Base-by-base conservation (phyloP, 805 yeast genomes). In the Vanderwaltozyma tropicalis region DNA sequence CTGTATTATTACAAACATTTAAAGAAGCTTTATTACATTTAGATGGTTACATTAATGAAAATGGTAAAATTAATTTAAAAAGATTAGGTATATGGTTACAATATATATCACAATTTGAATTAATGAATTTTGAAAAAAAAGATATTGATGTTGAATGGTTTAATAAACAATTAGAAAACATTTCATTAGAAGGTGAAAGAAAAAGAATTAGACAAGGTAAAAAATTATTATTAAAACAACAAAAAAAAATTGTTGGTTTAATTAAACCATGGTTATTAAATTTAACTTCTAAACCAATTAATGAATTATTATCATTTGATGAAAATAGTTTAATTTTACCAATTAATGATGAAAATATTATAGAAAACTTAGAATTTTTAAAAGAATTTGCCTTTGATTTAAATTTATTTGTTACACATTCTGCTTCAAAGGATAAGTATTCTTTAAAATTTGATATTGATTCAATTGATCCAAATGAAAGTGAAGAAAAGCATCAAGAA, bases 81-180 rank as follows among this genome's bases (percentile, higher is more conserved):
- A 70, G 94, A 47, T 67, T 92, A 37, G 77, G 74, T 17, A 59
- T 75, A 29, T 86, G 95, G 89, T 66, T 92, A 34, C 75, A 78
- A 28, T 73, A 74, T 47, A 63, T 92, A 37, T 75, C 92, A 5
- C 72, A 74, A 44, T 87, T 88, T 52, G 98, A 92, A 59, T 64
- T 78, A 45, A 83, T 80, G 58, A 80, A 82, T 55, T 92, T 89
- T 52, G 97, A 92, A 61, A 78, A 72, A 45, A 77, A 78, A 37
- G 84, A 81, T 44, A 67, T 85, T 39, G 96, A 88, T 58, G 76
- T 84, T 25, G 92, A 82, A 44, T 88, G 96, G 96, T 85, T 86
- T 61, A 86, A 86, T 61, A 72, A 80, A 51, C 83, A 83, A 52
- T 69, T 89, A 43, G 94, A 37, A 37, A 80, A 80, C 51, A 76